A percentile compares a stretch with the other conserved stretches of the same genome.
Evolutionary conservation across 768 basidiomycete species (phyloP).

Genomic region (Auricularia heimuer): DNA sequence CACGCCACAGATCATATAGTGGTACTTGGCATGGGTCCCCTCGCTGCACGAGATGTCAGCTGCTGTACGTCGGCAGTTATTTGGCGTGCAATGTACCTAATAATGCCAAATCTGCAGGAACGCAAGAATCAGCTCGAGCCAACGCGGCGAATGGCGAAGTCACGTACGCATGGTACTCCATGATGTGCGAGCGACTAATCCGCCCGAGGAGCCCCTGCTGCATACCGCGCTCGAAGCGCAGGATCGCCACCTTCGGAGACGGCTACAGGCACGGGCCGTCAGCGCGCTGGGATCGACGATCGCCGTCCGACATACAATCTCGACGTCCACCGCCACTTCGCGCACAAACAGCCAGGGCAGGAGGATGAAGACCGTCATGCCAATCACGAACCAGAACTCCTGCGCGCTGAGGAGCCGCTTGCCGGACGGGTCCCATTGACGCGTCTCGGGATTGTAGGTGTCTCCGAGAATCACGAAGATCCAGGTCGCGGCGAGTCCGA

Average conservation of each 20-base stretch:
- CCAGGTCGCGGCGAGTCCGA: slow-evolving; percentile 25
- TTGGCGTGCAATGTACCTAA: slow-evolving; percentile 7
- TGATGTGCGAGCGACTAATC: slow-evolving; percentile 28
- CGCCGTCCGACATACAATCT: slow-evolving; percentile 25
- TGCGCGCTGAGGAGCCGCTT: slow-evolving; percentile 27
- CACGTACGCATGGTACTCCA: slow-evolving; percentile 25
- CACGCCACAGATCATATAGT: slow-evolving; percentile 37
- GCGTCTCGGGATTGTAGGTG: slow-evolving; percentile 26
- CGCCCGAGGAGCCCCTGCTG: slow-evolving; percentile 36
- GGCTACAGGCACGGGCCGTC: slow-evolving; percentile 19
- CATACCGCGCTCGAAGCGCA: slow-evolving; percentile 35
- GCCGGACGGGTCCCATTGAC: slow-evolving; percentile 25
- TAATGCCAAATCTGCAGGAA: slow-evolving; percentile 12
- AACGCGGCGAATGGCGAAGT: neutral
- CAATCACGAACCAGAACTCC: slow-evolving; percentile 33
- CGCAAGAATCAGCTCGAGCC: neutral
- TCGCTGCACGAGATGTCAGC: slow-evolving; percentile 20
- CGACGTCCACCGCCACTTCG: slow-evolving; percentile 31
- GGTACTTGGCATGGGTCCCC: slow-evolving; percentile 30
- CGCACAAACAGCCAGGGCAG: slow-evolving; percentile 33
- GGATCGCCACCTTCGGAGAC: slow-evolving; percentile 32
- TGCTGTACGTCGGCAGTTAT: neutral
- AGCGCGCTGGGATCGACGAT: slow-evolving; percentile 1
- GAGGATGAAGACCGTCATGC: slow-evolving; percentile 31
- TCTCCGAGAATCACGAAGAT: slow-evolving; percentile 33